Evolutionary conservation across 345 rosid species (phyloP).

Genomic region (Populus pruinosa): DNA sequence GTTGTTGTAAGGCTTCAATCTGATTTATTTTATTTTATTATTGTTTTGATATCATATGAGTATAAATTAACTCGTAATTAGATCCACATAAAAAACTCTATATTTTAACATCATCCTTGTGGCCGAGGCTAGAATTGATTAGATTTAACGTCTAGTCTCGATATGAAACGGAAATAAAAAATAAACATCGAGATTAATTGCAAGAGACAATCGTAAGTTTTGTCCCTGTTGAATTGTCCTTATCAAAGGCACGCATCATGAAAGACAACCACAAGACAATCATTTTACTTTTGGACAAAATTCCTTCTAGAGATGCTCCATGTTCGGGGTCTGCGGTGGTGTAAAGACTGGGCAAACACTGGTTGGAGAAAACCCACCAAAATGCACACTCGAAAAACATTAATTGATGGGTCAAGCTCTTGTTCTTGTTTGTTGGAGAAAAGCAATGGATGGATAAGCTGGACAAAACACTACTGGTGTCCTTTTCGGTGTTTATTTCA

Average conservation of each 20-base stretch:
- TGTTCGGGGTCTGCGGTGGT: slow-evolving; percentile 9
- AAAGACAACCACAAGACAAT: slow-evolving; percentile 47
- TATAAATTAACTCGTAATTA: no score
- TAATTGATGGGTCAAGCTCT: slow-evolving; percentile 12
- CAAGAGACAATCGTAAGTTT: not conserved
- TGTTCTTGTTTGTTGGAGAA: slow-evolving; percentile 5
- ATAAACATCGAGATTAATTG: slow-evolving; percentile 10
- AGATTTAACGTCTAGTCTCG: not conserved
- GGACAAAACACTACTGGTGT: slow-evolving; percentile 13
- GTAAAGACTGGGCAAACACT: slow-evolving; percentile 7
- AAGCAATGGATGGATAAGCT: not conserved
- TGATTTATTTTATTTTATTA: no score
- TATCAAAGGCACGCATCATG: slow-evolving; percentile 15
- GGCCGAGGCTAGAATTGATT: not conserved
- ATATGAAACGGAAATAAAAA: not conserved
- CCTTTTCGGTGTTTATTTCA: slow-evolving; percentile 30
- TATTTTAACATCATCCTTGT: no score
- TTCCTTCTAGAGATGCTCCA: slow-evolving; percentile 5
- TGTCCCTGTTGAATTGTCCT: not conserved
- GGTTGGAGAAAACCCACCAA: slow-evolving; percentile 8
- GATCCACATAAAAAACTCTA: no score
- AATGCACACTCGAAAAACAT: not conserved
- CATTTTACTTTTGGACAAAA: slow-evolving; percentile 14
- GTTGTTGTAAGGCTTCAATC: no score
- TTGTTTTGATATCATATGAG: no score